These are phyloP conservation scores for Yueomyces sp. DNA, from an alignment of 805 yeast genomes.

Conservation along the genomic window DNA sequence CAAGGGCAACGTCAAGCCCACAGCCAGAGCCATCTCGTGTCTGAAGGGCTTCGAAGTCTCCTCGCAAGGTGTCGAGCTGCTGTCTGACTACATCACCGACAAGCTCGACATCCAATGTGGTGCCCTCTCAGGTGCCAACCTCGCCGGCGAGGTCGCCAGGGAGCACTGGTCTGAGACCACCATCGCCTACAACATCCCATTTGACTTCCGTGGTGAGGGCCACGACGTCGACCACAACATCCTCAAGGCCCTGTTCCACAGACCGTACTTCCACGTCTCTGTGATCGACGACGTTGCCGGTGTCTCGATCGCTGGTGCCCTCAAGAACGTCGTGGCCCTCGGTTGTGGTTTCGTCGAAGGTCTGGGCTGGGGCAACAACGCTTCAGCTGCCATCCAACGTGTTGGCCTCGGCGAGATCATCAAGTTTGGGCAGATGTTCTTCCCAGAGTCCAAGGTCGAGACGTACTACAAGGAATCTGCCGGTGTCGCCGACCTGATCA, in stretches of 20 bases:
- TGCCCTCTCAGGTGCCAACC: slow-evolving; percentile 90
- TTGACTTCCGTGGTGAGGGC: slow-evolving; percentile 34
- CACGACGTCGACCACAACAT: slow-evolving; percentile 49
- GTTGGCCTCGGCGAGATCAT: slow-evolving; percentile 85
- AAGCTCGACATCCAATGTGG: slow-evolving; percentile 83
- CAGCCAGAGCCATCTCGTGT: slow-evolving; percentile 82
- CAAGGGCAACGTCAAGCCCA: slow-evolving; percentile 56
- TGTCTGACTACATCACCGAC: slow-evolving; percentile 67
- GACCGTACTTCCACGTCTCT: slow-evolving; percentile 94
- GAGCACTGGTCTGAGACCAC: slow-evolving; percentile 97
- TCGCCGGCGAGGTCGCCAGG: slow-evolving; percentile 92
- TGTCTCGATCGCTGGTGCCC: slow-evolving; percentile 90
- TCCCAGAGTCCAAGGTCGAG: slow-evolving; percentile 53
- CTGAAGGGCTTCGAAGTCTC: slow-evolving; percentile 88
- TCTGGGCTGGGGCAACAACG: slow-evolving; percentile 97
- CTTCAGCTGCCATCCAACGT: slow-evolving; percentile 94
- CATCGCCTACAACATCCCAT: slow-evolving; percentile 71
- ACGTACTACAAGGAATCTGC: slow-evolving; percentile 91
- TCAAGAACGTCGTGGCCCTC: slow-evolving; percentile 87
- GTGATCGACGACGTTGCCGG: slow-evolving; percentile 90
- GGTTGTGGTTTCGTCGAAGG: slow-evolving; percentile 97
- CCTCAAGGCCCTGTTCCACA: slow-evolving; percentile 76
- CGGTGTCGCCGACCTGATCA: slow-evolving; percentile 95
- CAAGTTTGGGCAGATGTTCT: slow-evolving; percentile 68
- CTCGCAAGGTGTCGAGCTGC: slow-evolving; percentile 68